Base-by-base conservation (phyloP, 2,329 filamentous ascomycete genomes). In the Bipolaris gigantea region DNA sequence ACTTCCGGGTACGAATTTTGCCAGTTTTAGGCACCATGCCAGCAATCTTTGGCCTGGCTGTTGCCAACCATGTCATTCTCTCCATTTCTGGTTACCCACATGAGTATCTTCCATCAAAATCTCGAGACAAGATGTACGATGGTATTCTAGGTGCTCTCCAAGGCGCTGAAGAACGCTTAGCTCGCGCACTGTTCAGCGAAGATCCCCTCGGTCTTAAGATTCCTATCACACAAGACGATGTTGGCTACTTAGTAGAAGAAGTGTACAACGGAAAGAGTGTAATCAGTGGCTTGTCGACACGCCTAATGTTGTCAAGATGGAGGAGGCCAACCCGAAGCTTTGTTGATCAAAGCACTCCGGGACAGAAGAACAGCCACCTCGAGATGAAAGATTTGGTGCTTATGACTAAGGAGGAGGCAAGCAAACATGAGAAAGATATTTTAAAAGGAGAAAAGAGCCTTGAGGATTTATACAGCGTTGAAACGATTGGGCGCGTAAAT, bases 21-120 rank as follows among this genome's bases (percentile, higher is more conserved):
- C 94, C 94, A 0, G 94, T 99, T 0, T 78, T 99, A 3, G 94
- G 94, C 0, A 99, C 94, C 0, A 97, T 99, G 92, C 94, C 94
- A 0, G 93, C 94, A 2, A 88, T 97, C 0, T 99, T 99, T 73
- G 94, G 94, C 8, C 89, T 97, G 51, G 89, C 89, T 0, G 85
- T 90, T 8, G 94, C 94, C 4, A 99, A 97, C 75, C 91, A 97
- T 71, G 86, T 97, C 55, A 93, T 99, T 61, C 82, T 96, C 51
- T 85, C 86, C 53, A 84, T 97, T 42, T 76, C 82, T 60, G 89
- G 87, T 7, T 99, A 99, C 67, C 94, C 94, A 0, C 84, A 89
- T 43, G 92, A 96, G 59, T 96, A 94, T 71, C 78, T 90, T 0
- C 85, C 87, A 0, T 86, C 85, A 48, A 97, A 97, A 74, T 86